Evolutionary conservation across 495 filamentous ascomycete species (phyloP), one percentile per base, ranked within the genome.

Genomic region (Glonium stellatum): DNA sequence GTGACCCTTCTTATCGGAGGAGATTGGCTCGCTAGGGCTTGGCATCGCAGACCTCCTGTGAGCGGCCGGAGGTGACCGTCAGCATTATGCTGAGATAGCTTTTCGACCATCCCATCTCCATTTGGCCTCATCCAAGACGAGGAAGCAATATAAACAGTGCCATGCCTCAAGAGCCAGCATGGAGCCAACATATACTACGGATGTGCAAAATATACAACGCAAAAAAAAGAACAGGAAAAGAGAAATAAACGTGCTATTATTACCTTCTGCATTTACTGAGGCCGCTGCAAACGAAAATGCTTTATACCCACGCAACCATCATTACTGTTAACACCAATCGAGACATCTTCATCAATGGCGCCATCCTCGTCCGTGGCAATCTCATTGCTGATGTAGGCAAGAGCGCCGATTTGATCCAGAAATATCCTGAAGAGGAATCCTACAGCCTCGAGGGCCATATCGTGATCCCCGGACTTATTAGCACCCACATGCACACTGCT

Each of bases 341-440:
- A n/a, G 71, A 73, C 35, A 73, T 81, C 51, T 74, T 80, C 54
- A 57, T 63, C 10, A 70, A 79, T 59, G 78, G 76, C 12, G 73
- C 76, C 1, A 73, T 80, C 36, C 65, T 67, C 3, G 71, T 79
- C 18, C n/a, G 64, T 6, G 66, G 59, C 12, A 55, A 75, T 60
- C 57, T 37, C 2, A 79, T 80, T 37, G 59, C 66, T 1, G 75
- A 72, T 39, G 69, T 80, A 55, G 76, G 73, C 41, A 80, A 79
- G 5, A 51, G 21, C 1, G 48, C 15, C 6, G 48, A 22, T 4
- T 51, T 51, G 19, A 13, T 51, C 13, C 5, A 23, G 48, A 22
- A 59, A 37, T 55, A 65, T 31, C 51, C 64, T 42, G 47, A 56
- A 11, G 62, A 62, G 36, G 21, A 51, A 23, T 27, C 12, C 5